These are phyloP conservation scores for Moesziomyces aphidis DNA, from an alignment of 1,284 basidiomycete species.

Conservation along the genomic window DNA sequence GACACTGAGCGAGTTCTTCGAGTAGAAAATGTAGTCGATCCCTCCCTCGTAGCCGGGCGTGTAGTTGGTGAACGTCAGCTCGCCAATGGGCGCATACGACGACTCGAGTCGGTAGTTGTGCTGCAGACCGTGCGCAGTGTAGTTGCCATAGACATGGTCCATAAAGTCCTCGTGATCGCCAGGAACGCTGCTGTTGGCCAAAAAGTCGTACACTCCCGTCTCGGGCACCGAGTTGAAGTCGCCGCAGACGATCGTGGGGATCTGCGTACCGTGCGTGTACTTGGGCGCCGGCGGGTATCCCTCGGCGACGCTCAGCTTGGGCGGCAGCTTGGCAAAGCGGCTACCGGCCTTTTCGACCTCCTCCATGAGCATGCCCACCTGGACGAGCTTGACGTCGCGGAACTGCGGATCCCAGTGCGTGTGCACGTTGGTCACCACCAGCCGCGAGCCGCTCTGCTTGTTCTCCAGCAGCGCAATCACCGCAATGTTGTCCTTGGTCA, in stretches of 20 bases:
- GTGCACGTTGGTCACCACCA: slow-evolving; percentile 91
- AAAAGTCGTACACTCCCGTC: slow-evolving; percentile 92
- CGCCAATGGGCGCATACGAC: slow-evolving; percentile 74
- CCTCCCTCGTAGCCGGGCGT: slow-evolving; percentile 76
- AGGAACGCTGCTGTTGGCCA: slow-evolving; percentile 76
- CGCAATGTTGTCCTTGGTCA: slow-evolving; percentile 95
- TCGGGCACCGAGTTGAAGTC: slow-evolving; percentile 92
- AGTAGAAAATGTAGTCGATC: slow-evolving; percentile 96
- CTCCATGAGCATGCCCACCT: slow-evolving; percentile 90
- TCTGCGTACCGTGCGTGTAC: slow-evolving; percentile 85
- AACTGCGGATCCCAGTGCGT: slow-evolving; percentile 93
- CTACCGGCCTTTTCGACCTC: slow-evolving; percentile 90
- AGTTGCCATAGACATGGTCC: slow-evolving; percentile 88
- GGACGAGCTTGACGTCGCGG: slow-evolving; percentile 97
- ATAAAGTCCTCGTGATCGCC: slow-evolving; percentile 92
- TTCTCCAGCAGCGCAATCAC: slow-evolving; percentile 89
- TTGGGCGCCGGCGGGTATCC: slow-evolving; percentile 71
- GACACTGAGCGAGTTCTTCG: slow-evolving; percentile 80
- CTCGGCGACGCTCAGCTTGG: slow-evolving; percentile 71
- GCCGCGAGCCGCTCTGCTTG: slow-evolving; percentile 83
- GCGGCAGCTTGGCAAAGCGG: slow-evolving; percentile 85
- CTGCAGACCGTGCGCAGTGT: slow-evolving; percentile 87
- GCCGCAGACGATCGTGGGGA: slow-evolving; percentile 90
- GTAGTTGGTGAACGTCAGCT: slow-evolving; percentile 86
- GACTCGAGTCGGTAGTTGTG: slow-evolving; percentile 86